Percentiles rank a stretch among this genome's conserved stretches.
These are phyloP conservation scores for Besnoitia besnoiti DNA, from an alignment of 169 alveolate species.

Conservation along the genomic window DNA sequence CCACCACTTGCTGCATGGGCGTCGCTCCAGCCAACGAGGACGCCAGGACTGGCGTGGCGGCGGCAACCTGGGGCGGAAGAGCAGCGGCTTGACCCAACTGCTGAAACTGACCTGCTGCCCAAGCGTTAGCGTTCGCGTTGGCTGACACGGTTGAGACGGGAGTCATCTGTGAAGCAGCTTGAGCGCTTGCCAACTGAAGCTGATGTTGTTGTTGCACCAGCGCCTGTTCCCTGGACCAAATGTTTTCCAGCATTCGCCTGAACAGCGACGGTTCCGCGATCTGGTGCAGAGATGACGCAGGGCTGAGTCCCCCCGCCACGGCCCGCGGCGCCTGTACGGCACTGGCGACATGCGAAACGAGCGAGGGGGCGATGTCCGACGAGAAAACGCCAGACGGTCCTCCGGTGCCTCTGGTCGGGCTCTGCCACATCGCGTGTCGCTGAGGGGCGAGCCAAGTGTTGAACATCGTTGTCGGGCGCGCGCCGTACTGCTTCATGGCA, in stretches of 20 bases:
- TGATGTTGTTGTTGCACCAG: background rate
- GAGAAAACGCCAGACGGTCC: background rate
- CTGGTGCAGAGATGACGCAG: background rate
- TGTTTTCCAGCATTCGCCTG: background rate
- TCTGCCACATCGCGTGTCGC: background rate
- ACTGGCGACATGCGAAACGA: background rate
- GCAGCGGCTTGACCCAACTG: no score
- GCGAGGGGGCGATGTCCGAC: background rate
- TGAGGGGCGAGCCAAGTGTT: slow-evolving; percentile 29
- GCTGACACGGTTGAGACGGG: no score
- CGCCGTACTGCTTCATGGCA: slow-evolving; percentile 31
- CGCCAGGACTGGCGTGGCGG: no score
- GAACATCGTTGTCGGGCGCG: slow-evolving; percentile 4
- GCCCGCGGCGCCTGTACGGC: background rate
- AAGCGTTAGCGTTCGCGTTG: no score
- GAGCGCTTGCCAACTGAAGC: no score
- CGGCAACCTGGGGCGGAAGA: no score
- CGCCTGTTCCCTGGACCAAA: background rate
- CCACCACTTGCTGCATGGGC: no score
- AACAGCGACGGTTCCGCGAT: background rate
- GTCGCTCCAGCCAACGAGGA: no score
- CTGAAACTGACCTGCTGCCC: no score
- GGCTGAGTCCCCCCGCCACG: background rate
- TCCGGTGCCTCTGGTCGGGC: background rate
- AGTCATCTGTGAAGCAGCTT: no score